Evolutionary conservation across 2,329 filamentous ascomycete genomes (phyloP).

Genomic region (Botrytis paeoniae): DNA sequence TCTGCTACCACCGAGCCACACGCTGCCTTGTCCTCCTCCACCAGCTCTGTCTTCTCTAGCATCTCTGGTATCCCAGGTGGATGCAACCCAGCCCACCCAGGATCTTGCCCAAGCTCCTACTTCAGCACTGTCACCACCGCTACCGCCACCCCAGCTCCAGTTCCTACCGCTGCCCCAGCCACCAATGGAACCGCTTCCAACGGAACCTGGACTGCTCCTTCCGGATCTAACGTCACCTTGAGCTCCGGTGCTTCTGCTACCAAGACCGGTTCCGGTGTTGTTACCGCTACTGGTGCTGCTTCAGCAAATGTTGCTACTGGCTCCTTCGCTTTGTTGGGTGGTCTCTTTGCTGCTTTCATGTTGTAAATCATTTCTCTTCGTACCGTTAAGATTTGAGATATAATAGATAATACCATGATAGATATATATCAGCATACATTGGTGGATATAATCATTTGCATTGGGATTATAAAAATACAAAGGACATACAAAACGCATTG

Average conservation of each 20-base stretch:
- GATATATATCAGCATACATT: not conserved
- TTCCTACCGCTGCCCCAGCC: not conserved
- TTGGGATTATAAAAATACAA: not conserved
- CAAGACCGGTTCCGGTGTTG: not conserved
- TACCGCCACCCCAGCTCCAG: not conserved
- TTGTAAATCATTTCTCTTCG: constrained; percentile 13
- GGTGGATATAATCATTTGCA: not conserved
- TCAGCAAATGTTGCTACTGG: constrained; percentile 4
- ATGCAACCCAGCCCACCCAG: constrained; percentile 7
- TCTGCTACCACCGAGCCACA: constrained; percentile 5
- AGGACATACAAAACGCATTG: not conserved
- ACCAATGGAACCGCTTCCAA: not conserved
- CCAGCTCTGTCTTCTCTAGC: not conserved
- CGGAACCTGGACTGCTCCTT: constrained; percentile 8
- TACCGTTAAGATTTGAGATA: constrained; percentile 1
- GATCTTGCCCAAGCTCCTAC: constrained; percentile 9
- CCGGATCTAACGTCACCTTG: not conserved
- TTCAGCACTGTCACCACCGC: constrained; percentile 4
- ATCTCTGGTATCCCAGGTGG: constrained; percentile 10
- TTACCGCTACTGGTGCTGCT: not conserved
- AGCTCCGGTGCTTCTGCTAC: not conserved
- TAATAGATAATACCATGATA: not conserved
- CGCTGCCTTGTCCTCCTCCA: not conserved
- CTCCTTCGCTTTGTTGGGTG: constrained; percentile 1
- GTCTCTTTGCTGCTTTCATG: constrained; percentile 1